A percentile compares a stretch with the other conserved stretches of the same genome.
Evolutionary conservation across 176 grass and related monocot genomes (phyloP).

Genomic region (Eragrostis nindensis): DNA sequence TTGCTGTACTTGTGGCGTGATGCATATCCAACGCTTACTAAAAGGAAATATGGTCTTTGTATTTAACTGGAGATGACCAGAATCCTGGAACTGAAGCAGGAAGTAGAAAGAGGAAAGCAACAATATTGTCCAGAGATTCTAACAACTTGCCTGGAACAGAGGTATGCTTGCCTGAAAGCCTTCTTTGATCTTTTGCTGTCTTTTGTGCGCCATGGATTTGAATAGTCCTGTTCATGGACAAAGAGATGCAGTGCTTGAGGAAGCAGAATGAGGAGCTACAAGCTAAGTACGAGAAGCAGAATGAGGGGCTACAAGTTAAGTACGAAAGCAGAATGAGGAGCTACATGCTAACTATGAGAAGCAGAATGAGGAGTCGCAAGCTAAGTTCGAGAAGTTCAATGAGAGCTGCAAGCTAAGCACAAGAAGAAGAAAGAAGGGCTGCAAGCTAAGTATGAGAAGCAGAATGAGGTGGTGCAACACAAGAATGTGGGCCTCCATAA

Average conservation of each 20-base stretch:
- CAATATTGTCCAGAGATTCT: background rate
- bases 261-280: slow-evolving; percentile 11
- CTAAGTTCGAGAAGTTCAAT: background rate
- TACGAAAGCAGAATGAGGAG: background rate
- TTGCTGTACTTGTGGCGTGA: background rate
- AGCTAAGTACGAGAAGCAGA: background rate
- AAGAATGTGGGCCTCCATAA: background rate
- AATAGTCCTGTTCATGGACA: background rate
- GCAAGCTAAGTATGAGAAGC: background rate
- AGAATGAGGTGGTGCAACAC: background rate
- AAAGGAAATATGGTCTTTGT: background rate
- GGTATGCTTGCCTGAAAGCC: background rate
- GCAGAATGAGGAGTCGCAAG: background rate
- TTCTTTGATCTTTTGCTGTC: background rate
- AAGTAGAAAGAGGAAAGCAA: slow-evolving; percentile 4
- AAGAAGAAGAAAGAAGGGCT: background rate
- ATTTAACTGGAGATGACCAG: background rate
- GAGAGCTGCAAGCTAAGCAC: background rate
- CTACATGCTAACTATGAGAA: background rate
- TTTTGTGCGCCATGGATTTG: background rate
- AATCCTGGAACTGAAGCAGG: too few species aligned
- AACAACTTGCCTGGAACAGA: background rate
- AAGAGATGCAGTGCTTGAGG: background rate
- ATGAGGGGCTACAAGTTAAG: background rate
- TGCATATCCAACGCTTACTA: background rate